Evolutionary conservation across 176 grass and related monocot species (phyloP).

Genomic region (Carex littledalei): DNA sequence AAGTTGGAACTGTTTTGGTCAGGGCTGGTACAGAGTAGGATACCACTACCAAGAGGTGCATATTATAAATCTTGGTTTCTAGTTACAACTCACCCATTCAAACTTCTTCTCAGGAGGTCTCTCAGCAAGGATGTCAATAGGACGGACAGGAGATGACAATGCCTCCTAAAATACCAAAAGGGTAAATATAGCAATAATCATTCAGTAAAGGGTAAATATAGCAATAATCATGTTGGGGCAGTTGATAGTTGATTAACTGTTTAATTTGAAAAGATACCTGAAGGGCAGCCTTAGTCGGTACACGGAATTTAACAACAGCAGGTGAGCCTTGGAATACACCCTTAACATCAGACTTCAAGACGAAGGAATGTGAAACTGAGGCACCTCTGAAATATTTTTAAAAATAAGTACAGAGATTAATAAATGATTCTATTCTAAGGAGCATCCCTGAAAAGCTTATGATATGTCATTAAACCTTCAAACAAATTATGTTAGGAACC

Average conservation of each 20-base stretch:
- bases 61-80: not conserved
- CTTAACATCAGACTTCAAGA: constrained; percentile 76
- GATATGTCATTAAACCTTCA: not conserved
- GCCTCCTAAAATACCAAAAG: constrained; percentile 56
- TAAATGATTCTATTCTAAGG: not conserved
- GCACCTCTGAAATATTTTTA: constrained; percentile 44
- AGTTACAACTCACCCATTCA: constrained; percentile 57
- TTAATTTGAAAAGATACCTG: constrained; percentile 39
- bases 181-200: not conserved
- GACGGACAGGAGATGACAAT: constrained; percentile 66
- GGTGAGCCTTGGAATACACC: constrained; percentile 70
- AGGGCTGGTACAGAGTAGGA: not conserved
- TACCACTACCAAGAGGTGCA: not conserved
- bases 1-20: not conserved
- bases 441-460: constrained; percentile 9
- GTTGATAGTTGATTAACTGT: not conserved
- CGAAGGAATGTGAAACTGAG: constrained; percentile 65
- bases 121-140: constrained; percentile 73
- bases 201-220: not conserved
- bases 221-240: not conserved
- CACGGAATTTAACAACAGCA: constrained; percentile 71
- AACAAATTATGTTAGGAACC: not conserved
- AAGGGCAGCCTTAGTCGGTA: constrained; percentile 84
- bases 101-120: constrained; percentile 87
- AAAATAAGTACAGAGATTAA: not conserved